These are phyloP conservation scores for Russula vinacea DNA, from an alignment of 768 basidiomycete species.

Conservation along the genomic window DNA sequence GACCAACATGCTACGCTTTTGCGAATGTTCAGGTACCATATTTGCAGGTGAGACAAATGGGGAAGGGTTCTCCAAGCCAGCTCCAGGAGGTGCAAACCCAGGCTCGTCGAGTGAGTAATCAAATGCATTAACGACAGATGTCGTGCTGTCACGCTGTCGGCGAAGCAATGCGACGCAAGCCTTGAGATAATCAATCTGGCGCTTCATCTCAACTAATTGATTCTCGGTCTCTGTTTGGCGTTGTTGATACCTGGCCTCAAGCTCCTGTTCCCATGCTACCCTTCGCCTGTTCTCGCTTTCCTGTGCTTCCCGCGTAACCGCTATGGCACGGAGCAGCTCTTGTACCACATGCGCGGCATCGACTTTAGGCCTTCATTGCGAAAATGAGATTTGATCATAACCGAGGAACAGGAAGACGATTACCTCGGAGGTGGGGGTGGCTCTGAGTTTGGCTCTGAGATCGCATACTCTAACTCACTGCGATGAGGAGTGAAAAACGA, in stretches of 20 bases:
- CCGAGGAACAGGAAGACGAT: background rate
- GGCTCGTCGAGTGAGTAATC: slow-evolving; percentile 2
- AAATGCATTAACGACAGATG: slow-evolving; percentile 8
- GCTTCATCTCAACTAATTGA: slow-evolving; percentile 52
- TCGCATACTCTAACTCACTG: slow-evolving; percentile 63
- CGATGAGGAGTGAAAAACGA: slow-evolving; percentile 45
- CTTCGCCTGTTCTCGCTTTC: slow-evolving; percentile 60
- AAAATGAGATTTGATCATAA: background rate
- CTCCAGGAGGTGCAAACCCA: background rate
- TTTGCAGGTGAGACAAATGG: slow-evolving; percentile 1
- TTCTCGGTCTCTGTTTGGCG: slow-evolving; percentile 59
- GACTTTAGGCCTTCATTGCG: slow-evolving; percentile 18
- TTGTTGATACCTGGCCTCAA: slow-evolving; percentile 56
- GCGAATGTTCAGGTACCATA: background rate
- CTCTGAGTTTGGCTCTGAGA: slow-evolving; percentile 50
- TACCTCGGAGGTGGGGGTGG: slow-evolving; percentile 36
- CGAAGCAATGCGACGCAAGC: slow-evolving; percentile 36
- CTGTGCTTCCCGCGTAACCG: slow-evolving; percentile 56
- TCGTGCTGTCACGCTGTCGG: background rate
- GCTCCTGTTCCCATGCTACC: slow-evolving; percentile 64
- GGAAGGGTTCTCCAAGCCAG: background rate
- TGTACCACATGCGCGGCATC: slow-evolving; percentile 47
- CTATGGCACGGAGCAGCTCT: slow-evolving; percentile 57
- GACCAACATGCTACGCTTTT: slow-evolving; percentile 27
- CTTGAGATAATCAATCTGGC: slow-evolving; percentile 49